These are phyloP conservation scores for Suillus plorans DNA, from an alignment of 768 basidiomycete species.

Conservation along the genomic window DNA sequence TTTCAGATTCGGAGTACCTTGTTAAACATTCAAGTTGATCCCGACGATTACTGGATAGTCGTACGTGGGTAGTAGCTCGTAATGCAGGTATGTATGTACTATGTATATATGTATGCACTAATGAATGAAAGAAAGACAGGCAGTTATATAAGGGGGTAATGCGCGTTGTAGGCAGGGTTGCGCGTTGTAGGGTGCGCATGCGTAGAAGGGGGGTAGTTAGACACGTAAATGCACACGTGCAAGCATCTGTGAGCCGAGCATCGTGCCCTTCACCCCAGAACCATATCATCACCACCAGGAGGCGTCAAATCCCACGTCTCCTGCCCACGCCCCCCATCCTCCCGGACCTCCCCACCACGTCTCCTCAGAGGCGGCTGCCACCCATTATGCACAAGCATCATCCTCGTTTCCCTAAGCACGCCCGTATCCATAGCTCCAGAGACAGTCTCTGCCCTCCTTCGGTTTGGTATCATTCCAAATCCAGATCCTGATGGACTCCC, in stretches of 20 bases:
- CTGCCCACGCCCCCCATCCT: slow-evolving; percentile 21
- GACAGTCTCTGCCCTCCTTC: slow-evolving; percentile 34
- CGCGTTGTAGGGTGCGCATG: background rate
- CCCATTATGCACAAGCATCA: background rate
- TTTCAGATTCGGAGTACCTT: background rate
- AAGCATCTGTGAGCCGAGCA: background rate
- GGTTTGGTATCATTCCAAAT: slow-evolving; percentile 18
- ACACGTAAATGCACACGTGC: background rate
- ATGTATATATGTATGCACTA: slow-evolving; percentile 17
- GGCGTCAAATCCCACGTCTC: slow-evolving; percentile 29
- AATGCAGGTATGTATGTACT: slow-evolving; percentile 21
- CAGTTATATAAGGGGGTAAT: background rate
- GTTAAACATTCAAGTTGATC: slow-evolving; percentile 2
- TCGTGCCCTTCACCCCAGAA: slow-evolving; percentile 25
- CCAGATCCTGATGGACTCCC: background rate
- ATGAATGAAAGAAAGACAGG: slow-evolving; percentile 10
- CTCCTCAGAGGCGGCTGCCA: background rate
- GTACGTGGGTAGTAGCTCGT: slow-evolving; percentile 9
- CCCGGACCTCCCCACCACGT: slow-evolving; percentile 7
- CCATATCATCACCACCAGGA: slow-evolving; percentile 29
- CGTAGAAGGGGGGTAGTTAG: background rate
- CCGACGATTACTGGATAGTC: background rate
- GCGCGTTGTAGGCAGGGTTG: background rate
- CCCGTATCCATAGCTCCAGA: slow-evolving; percentile 28
- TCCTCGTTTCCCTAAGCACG: slow-evolving; percentile 9